phyloP scores from a whole-genome alignment of 257 asterid genomes.

The Penstemon davidsonii region DNA sequence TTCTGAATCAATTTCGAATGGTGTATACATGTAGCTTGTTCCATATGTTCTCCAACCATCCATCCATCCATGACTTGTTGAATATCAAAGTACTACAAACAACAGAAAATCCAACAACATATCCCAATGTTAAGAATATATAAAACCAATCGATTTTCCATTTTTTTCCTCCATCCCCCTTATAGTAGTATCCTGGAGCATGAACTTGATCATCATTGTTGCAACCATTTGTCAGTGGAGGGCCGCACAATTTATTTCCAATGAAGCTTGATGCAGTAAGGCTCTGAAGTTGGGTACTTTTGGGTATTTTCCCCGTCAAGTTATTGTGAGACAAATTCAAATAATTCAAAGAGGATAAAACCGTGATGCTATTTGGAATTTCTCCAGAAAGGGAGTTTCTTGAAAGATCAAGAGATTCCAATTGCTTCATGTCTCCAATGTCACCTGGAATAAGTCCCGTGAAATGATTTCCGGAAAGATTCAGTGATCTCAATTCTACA shows the following conservation, averaged over 20 bases:
- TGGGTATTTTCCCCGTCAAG: constrained; percentile 23
- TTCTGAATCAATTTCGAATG: too few relatives aligned
- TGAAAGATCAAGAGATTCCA: constrained; percentile 25
- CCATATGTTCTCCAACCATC: too few relatives aligned
- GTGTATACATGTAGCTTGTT: too few relatives aligned
- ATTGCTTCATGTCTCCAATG: not conserved
- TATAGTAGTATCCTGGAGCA: too few relatives aligned
- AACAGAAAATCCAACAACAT: too few relatives aligned
- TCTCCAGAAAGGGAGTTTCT: constrained; percentile 22
- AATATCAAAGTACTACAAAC: too few relatives aligned
- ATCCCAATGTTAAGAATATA: too few relatives aligned
- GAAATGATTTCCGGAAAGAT: constrained; percentile 24
- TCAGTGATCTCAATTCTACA: constrained; percentile 23
- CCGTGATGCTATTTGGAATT: constrained; percentile 20
- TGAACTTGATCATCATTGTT: too few relatives aligned
- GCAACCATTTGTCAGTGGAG: constrained; percentile 2
- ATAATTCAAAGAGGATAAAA: not conserved
- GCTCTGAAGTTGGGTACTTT: not conserved
- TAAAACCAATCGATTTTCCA: too few relatives aligned
- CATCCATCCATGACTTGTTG: too few relatives aligned
- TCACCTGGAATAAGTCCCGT: constrained; percentile 21
- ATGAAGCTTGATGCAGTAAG: not conserved
- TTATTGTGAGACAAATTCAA: constrained; percentile 16
- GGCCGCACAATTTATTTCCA: constrained; percentile 20
- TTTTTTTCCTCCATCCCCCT: too few relatives aligned